Evolutionary conservation across 495 filamentous ascomycete species (phyloP).

Genomic region (Glarea lozoyensis): DNA sequence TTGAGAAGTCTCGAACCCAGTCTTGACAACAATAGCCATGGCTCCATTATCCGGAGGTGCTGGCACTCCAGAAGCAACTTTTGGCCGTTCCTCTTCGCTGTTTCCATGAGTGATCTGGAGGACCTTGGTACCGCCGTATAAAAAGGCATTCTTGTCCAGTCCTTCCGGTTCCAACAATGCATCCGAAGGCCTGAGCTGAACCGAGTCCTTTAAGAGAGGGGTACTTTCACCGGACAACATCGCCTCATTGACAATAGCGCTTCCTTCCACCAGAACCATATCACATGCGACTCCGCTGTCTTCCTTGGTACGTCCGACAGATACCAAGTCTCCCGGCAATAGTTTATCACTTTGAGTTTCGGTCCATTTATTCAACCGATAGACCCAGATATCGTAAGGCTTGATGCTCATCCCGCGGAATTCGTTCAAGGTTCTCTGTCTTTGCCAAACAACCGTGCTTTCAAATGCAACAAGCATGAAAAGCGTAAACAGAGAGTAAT

Average conservation of each 20-base stretch:
- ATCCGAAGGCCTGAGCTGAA: conserved; percentile 81
- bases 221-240: conserved; percentile 99
- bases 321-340: conserved; percentile 91
- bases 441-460: conserved; percentile 98
- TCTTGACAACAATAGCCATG: conserved; percentile 91
- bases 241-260: conserved; percentile 96
- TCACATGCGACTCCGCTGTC: conserved; percentile 96
- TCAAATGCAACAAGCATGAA: conserved; percentile 98
- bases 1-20: conserved; percentile 97
- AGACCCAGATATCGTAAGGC: conserved; percentile 89
- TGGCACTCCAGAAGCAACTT: conserved; percentile 61
- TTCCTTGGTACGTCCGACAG: conserved; percentile 90
- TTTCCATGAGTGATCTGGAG: conserved; percentile 85
- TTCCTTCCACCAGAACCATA: conserved; percentile 89
- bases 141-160: conserved; percentile 90
- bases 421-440: conserved; percentile 91
- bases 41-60: conserved; percentile 82
- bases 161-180: conserved; percentile 83
- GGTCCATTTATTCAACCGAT: conserved; percentile 74
- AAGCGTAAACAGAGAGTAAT: conserved; percentile 96
- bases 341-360: conserved; percentile 91
- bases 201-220: conserved; percentile 89
- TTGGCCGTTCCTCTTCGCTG: conserved; percentile 59
- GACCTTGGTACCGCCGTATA: conserved; percentile 96
- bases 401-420: conserved; percentile 99